Evolutionary conservation across 148 eudicot genomes (phyloP).

Genomic region (Nepenthes gracilis): DNA sequence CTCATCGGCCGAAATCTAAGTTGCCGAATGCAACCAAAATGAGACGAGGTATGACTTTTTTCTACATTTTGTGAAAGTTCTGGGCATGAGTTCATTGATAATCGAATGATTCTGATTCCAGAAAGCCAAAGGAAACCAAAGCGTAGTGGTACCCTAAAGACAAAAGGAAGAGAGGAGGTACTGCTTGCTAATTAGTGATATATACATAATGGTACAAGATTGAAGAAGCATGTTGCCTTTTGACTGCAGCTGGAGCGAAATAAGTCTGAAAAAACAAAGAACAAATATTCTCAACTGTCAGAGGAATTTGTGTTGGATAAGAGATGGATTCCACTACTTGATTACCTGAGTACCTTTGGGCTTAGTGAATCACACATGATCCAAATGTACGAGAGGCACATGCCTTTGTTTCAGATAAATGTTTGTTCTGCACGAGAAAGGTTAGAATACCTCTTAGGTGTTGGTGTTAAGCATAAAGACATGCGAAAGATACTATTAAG

Average conservation of each 20-base stretch:
- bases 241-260: conserved; percentile 41
- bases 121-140: not conserved
- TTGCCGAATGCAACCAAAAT: conserved; percentile 27
- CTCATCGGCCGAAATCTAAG: conserved; percentile 30
- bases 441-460: conserved; percentile 53
- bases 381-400: conserved; percentile 79
- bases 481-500: conserved; percentile 66
- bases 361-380: conserved; percentile 72
- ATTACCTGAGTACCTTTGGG: conserved; percentile 78
- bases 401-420: conserved; percentile 74
- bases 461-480: conserved; percentile 81
- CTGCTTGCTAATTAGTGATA: not conserved
- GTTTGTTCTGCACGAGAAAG: conserved; percentile 74
- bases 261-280: conserved; percentile 21
- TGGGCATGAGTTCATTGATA: not conserved
- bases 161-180: not conserved
- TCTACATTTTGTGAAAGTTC: not conserved
- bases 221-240: conserved; percentile 4
- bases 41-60: conserved; percentile 32
- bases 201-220: not conserved
- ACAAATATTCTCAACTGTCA: conserved; percentile 40
- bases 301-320: conserved; percentile 74
- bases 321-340: conserved; percentile 85
- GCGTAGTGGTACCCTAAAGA: not conserved
- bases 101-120: not conserved